Percentiles rank a stretch among this genome's conserved stretches.
phyloP scores from a whole-genome alignment of 495 filamentous ascomycete species.

The Annulohypoxylon maeteangense region DNA sequence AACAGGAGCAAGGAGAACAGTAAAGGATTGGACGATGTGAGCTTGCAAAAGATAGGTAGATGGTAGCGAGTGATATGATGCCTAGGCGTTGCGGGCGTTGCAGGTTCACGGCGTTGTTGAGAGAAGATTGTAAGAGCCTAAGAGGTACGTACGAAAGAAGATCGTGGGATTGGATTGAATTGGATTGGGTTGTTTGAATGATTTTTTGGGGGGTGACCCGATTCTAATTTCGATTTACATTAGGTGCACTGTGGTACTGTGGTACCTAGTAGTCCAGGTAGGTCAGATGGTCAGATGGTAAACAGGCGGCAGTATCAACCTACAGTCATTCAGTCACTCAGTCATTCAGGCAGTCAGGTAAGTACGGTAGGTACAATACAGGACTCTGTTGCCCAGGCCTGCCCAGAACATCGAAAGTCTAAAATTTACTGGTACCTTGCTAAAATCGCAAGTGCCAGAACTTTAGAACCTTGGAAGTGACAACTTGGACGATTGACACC shows the following conservation, averaged over 20 bases:
- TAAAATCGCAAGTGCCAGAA: slow-evolving; percentile 2
- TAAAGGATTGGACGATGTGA: slow-evolving; percentile 9
- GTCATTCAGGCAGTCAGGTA: too few species aligned
- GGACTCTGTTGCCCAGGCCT: neutral
- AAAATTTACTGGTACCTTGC: neutral
- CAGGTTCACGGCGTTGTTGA: neutral
- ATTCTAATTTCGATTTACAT: slow-evolving; percentile 37
- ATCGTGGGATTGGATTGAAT: neutral
- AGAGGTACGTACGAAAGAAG: neutral
- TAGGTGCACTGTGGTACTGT: neutral
- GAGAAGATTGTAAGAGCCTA: neutral
- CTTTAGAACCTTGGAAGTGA: neutral
- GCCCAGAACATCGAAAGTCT: neutral
- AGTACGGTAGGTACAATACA: neutral
- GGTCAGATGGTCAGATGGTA: slow-evolving; percentile 21
- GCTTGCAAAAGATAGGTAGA: slow-evolving; percentile 3
- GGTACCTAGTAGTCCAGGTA: neutral
- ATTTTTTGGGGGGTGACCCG: slow-evolving; percentile 10
- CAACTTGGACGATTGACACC: neutral
- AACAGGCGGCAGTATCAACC: slow-evolving; percentile 9
- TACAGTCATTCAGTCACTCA: too few species aligned
- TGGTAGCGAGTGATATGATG: slow-evolving; percentile 1
- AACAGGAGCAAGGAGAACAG: slow-evolving; percentile 11
- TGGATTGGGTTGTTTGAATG: slow-evolving; percentile 11
- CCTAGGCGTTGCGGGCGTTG: neutral